These are phyloP conservation scores for Amphibolis antarctica DNA, from an alignment of 106 monocot species.

Conservation along the genomic window DNA sequence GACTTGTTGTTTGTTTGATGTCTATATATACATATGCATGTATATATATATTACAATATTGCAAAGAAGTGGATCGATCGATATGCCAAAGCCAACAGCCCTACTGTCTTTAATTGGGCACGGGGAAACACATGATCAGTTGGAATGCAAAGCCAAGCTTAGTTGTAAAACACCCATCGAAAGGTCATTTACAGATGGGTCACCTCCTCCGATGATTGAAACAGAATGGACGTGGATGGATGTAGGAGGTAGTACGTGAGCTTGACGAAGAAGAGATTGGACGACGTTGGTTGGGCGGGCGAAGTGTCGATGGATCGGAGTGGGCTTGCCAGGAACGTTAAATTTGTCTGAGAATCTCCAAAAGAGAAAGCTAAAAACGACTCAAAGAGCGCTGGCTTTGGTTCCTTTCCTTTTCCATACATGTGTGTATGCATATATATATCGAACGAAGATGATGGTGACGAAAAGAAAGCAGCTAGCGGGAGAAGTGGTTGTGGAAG, in stretches of 20 bases:
- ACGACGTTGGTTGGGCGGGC: neutral
- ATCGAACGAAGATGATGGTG: slow-evolving; percentile 3
- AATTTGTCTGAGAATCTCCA: slow-evolving; percentile 25
- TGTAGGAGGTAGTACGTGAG: neutral
- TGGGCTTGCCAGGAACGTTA: slow-evolving; percentile 7
- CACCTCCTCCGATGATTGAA: neutral
- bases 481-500: neutral
- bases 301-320: neutral
- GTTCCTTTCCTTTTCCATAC: slow-evolving; percentile 23
- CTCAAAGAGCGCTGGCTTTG: slow-evolving; percentile 30
- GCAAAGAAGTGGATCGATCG: no score
- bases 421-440: no score
- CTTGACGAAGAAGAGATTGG: neutral
- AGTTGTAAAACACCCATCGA: slow-evolving; percentile 6
- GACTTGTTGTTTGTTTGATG: no score
- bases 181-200: slow-evolving; percentile 1
- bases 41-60: no score
- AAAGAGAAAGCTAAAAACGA: slow-evolving; percentile 33
- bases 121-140: slow-evolving; percentile 1
- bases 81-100: neutral
- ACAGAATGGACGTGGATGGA: neutral
- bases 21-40: no score
- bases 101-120: neutral
- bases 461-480: slow-evolving; percentile 3
- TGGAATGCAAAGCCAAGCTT: slow-evolving; percentile 1